These are phyloP conservation scores for Phialophora verrucosa DNA, from an alignment of 2,329 filamentous ascomycete genomes.

Conservation along the genomic window DNA sequence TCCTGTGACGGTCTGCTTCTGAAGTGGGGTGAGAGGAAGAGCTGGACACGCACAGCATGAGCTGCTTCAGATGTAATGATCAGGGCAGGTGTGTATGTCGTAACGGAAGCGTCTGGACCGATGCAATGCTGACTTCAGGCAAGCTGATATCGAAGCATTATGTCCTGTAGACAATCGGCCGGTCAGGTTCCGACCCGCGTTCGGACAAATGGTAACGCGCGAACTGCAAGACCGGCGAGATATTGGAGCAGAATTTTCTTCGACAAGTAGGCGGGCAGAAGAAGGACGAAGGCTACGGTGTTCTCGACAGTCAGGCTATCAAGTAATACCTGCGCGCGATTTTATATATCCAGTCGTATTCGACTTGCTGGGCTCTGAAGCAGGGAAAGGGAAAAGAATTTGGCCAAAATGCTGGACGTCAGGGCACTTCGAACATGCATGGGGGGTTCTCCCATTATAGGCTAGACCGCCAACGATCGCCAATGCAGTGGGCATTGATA, in stretches of 20 bases:
- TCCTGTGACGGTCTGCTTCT: background rate
- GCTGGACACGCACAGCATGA: background rate
- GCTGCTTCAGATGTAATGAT: background rate
- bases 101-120: background rate
- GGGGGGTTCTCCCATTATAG: background rate
- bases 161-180: background rate
- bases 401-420: background rate
- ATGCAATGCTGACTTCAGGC: background rate
- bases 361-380: background rate
- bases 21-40: background rate
- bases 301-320: background rate
- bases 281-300: background rate
- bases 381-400: background rate
- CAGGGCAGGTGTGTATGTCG: no score
- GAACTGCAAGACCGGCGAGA: background rate
- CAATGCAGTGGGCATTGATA: constrained; percentile 2
- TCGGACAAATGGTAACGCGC: background rate
- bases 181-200: background rate
- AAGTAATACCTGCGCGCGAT: background rate
- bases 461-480: constrained; percentile 4
- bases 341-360: background rate
- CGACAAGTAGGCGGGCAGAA: background rate
- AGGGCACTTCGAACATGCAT: background rate
- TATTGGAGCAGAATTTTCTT: background rate
- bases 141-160: background rate